Percentiles rank a stretch among this genome's conserved stretches.
phyloP scores from a whole-genome alignment of 805 yeast species.

The Metahyphopichia silvanorum region DNA sequence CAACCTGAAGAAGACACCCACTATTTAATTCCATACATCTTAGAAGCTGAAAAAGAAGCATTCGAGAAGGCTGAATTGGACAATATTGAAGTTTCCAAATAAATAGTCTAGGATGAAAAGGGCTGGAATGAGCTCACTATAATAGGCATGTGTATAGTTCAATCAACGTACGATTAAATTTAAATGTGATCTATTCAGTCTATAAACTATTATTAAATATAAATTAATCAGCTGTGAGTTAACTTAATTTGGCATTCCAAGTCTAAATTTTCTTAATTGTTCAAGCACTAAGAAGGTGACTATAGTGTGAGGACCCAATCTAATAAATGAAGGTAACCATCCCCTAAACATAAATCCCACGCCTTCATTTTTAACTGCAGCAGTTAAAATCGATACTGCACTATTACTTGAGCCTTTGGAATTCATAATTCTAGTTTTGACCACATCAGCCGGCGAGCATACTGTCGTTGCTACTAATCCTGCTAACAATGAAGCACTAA shows the following conservation, averaged over 20 bases:
- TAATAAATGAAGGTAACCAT: constrained; percentile 83
- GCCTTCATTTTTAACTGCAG: constrained; percentile 69
- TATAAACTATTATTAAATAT: no score
- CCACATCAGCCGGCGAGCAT: constrained; percentile 90
- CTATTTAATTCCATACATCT: constrained; percentile 82
- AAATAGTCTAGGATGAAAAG: background rate
- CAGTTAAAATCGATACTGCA: constrained; percentile 47
- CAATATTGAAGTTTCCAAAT: constrained; percentile 48
- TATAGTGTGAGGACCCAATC: constrained; percentile 81
- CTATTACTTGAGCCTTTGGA: constrained; percentile 42
- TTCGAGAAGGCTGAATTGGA: constrained; percentile 86
- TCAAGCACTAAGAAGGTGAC: constrained; percentile 67
- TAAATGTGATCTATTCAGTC: no score
- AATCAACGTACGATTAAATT: no score
- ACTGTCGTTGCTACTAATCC: constrained; percentile 89
- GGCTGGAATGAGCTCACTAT: no score
- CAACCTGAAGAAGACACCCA: constrained; percentile 77
- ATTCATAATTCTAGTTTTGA: constrained; percentile 86
- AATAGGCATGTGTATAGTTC: no score
- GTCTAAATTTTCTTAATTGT: constrained; percentile 52
- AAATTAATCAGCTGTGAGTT: no score
- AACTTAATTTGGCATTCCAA: constrained; percentile 40
- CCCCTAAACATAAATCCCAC: constrained; percentile 82
- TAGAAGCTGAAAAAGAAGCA: constrained; percentile 93
- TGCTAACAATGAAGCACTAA: constrained; percentile 73